Evolutionary conservation across 2,329 filamentous ascomycete genomes (phyloP).

Genomic region (Passalora sequoiae): DNA sequence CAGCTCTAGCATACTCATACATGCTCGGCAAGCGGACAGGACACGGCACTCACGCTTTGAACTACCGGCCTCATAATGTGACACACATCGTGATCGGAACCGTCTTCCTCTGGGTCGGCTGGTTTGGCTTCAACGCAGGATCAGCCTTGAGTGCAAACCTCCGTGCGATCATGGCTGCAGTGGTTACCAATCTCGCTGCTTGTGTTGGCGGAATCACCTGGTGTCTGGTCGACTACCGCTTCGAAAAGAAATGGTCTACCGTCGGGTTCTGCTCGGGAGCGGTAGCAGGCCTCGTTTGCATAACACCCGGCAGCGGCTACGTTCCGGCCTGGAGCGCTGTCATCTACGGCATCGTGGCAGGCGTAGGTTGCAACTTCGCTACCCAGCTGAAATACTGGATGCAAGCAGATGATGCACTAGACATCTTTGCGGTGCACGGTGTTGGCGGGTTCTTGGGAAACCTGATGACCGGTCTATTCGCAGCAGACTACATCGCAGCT

Average conservation of each 20-base stretch:
- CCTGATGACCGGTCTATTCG: constrained; percentile 74
- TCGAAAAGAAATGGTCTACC: constrained; percentile 87
- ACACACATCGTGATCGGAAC: constrained; percentile 89
- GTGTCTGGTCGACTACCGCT: constrained; percentile 81
- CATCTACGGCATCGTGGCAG: constrained; percentile 70
- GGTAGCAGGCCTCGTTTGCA: constrained; percentile 78
- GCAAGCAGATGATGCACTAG: constrained; percentile 74
- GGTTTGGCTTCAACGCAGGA: constrained; percentile 96
- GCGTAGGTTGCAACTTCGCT: constrained; percentile 76
- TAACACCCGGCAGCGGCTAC: constrained; percentile 81
- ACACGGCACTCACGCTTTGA: constrained; percentile 80
- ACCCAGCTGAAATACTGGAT: constrained; percentile 86
- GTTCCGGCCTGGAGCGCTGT: constrained; percentile 82
- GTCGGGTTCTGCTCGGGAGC: constrained; percentile 91
- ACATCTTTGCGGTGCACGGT: constrained; percentile 81
- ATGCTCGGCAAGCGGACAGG: constrained; percentile 83
- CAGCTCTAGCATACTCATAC: constrained; percentile 83
- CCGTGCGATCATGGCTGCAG: constrained; percentile 77
- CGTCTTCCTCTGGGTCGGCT: constrained; percentile 90
- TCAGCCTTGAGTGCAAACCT: constrained; percentile 73
- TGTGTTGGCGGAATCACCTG: constrained; percentile 81
- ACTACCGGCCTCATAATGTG: constrained; percentile 89
- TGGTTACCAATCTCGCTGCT: constrained; percentile 80
- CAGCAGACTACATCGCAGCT: constrained; percentile 75
- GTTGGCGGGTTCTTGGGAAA: constrained; percentile 76